Evolutionary conservation across 2,329 filamentous ascomycete species (phyloP), one percentile per base, ranked within the genome.

Genomic region (Xylaria sp.): DNA sequence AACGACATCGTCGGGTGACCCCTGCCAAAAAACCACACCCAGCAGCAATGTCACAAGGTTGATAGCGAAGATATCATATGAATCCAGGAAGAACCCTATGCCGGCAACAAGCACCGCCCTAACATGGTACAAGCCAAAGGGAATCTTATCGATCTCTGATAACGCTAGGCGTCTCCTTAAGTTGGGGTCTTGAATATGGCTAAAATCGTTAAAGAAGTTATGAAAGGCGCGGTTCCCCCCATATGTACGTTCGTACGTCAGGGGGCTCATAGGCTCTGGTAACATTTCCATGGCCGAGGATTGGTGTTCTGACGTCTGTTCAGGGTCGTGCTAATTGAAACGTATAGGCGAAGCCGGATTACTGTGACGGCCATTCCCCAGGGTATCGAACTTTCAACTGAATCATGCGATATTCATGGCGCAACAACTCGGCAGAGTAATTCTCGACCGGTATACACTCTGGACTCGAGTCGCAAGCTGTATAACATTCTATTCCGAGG

Each of bases 21-120:
- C 81, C 66, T 85, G 81, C 85, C 90, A 95, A 75, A 89, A 95
- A 51, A 92, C 90, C 14, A 94, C 83, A 46, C 92, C 92, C 14
- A 94, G 78, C 74, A 94, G 86, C 47, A 83, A 84, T 1, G 87
- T 89, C 51, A 91, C 84, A 50, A 94, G 80, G 74, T 90, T 91
- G 75, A 93, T 91, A 72, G 92, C 89, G 75, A 95, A 95, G 70
- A 93, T 91, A 69, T 86, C 87, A 78, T 94, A 94, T 12, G 90
- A 89, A 75, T 94, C 92, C 49, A 92, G 89, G 74, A 94, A 92
- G 81, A 95, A 94, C 54, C 92, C 92, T 61, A 92, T 88, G 51
- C 92, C 92, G 25, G 91, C 91, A 2, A 94, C 91, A 6, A 91
- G 77, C 2, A 92, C 83, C 57, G 90, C 89, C 49, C 91, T 86